phyloP scores from a whole-genome alignment of 106 monocot genomes.

The Dioscorea alata region DNA sequence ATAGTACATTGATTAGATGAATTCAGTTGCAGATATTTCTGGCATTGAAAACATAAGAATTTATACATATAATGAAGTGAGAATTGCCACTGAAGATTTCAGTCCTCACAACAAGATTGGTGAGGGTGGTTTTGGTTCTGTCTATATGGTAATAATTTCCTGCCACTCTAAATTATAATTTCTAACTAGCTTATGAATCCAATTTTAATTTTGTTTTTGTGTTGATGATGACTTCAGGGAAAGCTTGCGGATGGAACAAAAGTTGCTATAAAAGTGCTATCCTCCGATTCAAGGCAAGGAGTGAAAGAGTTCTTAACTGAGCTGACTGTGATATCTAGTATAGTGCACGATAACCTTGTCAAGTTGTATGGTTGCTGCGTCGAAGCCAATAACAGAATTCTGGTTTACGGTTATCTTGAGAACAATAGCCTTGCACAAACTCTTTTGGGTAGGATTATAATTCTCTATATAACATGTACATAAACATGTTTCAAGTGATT shows the following conservation, averaged over 20 bases:
- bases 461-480: no score
- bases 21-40: no score
- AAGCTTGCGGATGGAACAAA: slow-evolving; percentile 40
- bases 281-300: slow-evolving; percentile 60
- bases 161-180: no score
- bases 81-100: slow-evolving; percentile 38
- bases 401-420: slow-evolving; percentile 58
- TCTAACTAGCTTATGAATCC: no score
- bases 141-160: slow-evolving; percentile 42
- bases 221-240: slow-evolving; percentile 18
- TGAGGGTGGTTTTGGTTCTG: slow-evolving; percentile 57
- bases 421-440: slow-evolving; percentile 60
- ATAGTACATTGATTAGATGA: no score
- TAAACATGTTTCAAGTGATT: no score
- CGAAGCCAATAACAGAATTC: slow-evolving; percentile 39
- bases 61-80: slow-evolving; percentile 44
- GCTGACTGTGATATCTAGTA: slow-evolving; percentile 34
- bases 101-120: slow-evolving; percentile 42
- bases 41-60: slow-evolving; percentile 12
- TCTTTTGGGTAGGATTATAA: slow-evolving; percentile 34
- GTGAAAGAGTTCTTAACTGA: slow-evolving; percentile 44
- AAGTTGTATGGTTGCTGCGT: slow-evolving; percentile 49
- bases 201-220: no score
- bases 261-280: slow-evolving; percentile 58
- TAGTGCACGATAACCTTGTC: slow-evolving; percentile 55